Conservation (phyloP, 176 grass and related monocot genomes). For the Ensete ventricosum region DNA sequence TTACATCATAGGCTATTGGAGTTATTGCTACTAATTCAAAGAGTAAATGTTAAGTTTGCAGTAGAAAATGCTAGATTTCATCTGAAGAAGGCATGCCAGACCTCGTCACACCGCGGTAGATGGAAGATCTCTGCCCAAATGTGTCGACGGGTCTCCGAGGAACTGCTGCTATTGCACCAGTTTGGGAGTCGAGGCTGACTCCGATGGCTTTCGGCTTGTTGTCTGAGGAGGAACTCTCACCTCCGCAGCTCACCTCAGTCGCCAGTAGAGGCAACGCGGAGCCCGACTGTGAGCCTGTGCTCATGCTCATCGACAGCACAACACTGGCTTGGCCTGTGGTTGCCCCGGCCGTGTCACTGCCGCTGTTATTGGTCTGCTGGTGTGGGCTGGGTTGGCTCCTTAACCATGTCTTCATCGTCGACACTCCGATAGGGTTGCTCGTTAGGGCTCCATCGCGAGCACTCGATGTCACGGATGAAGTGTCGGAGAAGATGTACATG, state of each 20-base stretch:
- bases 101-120: constrained; percentile 94
- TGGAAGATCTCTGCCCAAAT: constrained; percentile 90
- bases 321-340: neutral
- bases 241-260: constrained; percentile 19
- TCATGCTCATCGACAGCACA: constrained; percentile 30
- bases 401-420: constrained; percentile 96
- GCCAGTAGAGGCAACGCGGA: constrained; percentile 2
- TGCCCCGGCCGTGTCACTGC: neutral
- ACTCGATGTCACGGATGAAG: constrained; percentile 27
- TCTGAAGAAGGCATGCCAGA: neutral
- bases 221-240: constrained; percentile 48
- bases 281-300: constrained; percentile 44
- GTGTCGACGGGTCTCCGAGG: constrained; percentile 68
- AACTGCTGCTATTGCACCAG: constrained; percentile 2
- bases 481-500: constrained; percentile 19
- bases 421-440: constrained; percentile 63
- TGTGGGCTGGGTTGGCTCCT: constrained; percentile 45
- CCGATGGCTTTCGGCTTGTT: constrained; percentile 40
- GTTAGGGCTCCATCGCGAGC: constrained; percentile 9
- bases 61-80: too few species aligned
- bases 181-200: constrained; percentile 41
- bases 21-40: too few species aligned
- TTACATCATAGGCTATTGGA: neutral
- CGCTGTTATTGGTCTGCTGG: neutral
- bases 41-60: too few species aligned